Evolutionary conservation across 805 yeast genomes (phyloP), one percentile per base, ranked within the genome.

Genomic region (Saturnispora serradocipensis): DNA sequence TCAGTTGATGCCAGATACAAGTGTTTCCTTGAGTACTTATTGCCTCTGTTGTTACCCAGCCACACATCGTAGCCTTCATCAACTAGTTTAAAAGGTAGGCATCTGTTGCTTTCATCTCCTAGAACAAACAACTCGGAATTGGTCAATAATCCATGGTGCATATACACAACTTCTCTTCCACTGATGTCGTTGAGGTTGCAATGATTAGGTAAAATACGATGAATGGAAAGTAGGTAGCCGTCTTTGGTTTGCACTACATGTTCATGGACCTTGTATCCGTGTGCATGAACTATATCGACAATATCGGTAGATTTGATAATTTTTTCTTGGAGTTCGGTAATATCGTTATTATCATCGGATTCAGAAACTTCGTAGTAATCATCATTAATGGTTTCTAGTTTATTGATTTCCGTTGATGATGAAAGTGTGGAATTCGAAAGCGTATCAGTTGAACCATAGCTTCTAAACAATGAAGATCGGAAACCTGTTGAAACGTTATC

Each of bases 11-110:
- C 64, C 59, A 68, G 59, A 35, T 65, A 57, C 38, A 80, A 57
- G 64, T 89, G 96, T 59, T 89, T 89, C 55, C 86, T 82, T 3
- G 93, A 83, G 68, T 90, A 90, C 70, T 90, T 91, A 68, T 90
- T 91, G 13, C 96, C 96, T 50, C 96, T 73, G 62, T 87, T 88
- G 66, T 88, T 88, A 0, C 97, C 97, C 56, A 90, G 70, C 97
- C 97, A 90, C 9, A 91, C 96, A 63, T 90, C 98, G 65, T 80
- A 90, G 3, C 97, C 97, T 45, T 80, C 64, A 50, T 89, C 90
- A 51, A 81, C 82, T 27, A 90, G 72, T 2, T 79, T 69, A 60
- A 86, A 84, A 0, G 97, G 96, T 42, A 91, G 68, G 56, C 66
- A 62, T 76, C 76, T 51, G 67, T 68, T 43, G 61, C 59, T 48